phyloP scores from a whole-genome alignment of 139 green algal species.

The Haematococcus sp. region DNA sequence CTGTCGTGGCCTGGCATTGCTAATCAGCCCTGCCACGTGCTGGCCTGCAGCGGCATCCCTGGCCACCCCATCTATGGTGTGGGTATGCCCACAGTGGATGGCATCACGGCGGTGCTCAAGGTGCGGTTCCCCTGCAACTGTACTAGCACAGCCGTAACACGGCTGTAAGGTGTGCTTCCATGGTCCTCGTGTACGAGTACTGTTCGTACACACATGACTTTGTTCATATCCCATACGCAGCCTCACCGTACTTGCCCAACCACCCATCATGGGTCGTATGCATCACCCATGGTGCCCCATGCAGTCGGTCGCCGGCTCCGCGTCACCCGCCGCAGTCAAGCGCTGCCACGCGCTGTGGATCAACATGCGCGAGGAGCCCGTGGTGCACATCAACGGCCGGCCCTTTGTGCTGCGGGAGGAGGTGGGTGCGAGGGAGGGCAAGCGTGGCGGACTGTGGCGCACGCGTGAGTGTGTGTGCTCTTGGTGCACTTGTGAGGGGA shows the following conservation, averaged over 20 bases:
- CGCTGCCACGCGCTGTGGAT: conserved; percentile 72
- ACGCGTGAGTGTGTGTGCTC: too few species aligned
- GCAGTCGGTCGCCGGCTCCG: conserved; percentile 24
- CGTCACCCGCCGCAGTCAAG: conserved; percentile 28
- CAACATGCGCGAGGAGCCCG: conserved; percentile 95
- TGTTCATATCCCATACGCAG: too few species aligned
- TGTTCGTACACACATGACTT: too few species aligned
- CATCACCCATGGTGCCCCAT: neutral
- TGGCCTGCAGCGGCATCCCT: conserved; percentile 20
- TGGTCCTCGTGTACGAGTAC: too few species aligned
- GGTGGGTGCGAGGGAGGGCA: conserved; percentile 30
- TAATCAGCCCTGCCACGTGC: neutral
- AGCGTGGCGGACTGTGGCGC: too few species aligned
- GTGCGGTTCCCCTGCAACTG: too few species aligned
- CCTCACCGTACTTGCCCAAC: too few species aligned
- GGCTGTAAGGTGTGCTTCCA: too few species aligned
- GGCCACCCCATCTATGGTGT: conserved; percentile 79
- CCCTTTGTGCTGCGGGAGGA: conserved; percentile 93
- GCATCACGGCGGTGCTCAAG: conserved; percentile 65
- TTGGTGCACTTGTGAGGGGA: too few species aligned
- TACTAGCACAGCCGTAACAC: too few species aligned
- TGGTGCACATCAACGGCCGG: conserved; percentile 91
- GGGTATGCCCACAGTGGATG: conserved; percentile 85
- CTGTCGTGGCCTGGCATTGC: too few species aligned
- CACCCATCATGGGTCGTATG: too few species aligned